Evolutionary conservation across 352 stramenopile species (phyloP).

Genomic region (Globisporangium carolinianum): DNA sequence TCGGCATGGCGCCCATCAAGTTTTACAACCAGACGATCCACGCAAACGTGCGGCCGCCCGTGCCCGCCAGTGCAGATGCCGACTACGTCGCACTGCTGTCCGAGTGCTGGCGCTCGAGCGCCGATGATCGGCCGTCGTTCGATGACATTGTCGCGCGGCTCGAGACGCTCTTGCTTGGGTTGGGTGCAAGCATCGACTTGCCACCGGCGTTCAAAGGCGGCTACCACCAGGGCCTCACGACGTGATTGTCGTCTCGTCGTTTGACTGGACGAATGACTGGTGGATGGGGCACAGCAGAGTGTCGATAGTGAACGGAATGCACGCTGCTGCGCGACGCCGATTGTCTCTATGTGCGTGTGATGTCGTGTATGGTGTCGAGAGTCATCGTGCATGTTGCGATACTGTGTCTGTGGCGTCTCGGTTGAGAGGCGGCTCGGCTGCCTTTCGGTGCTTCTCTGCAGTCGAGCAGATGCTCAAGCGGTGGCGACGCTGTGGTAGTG

Average conservation of each 20-base stretch:
- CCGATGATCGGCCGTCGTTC: conserved; percentile 66
- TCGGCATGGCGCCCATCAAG: conserved; percentile 87
- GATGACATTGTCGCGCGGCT: conserved; percentile 70
- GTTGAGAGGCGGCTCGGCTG: no score
- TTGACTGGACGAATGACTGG: no score
- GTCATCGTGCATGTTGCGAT: no score
- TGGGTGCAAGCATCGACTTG: conserved; percentile 77
- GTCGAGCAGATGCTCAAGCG: conserved; percentile 35
- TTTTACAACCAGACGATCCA: conserved; percentile 88
- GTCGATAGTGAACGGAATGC: no score
- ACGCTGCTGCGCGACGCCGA: no score
- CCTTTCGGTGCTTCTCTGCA: conserved; percentile 12
- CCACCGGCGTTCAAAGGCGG: conserved; percentile 79
- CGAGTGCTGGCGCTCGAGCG: conserved; percentile 81
- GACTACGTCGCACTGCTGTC: conserved; percentile 73
- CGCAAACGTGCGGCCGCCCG: conserved; percentile 56
- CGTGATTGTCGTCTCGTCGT: background rate
- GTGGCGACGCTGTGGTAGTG: conserved; percentile 13
- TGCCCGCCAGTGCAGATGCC: conserved; percentile 58
- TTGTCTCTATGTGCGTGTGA: background rate
- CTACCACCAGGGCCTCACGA: conserved; percentile 60
- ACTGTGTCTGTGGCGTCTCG: no score
- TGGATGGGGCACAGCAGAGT: no score
- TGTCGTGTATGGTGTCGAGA: no score
- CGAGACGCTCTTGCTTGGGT: conserved; percentile 57